phyloP scores from a whole-genome alignment of 192 early-diverging fungal genomes.

The Coemansia asiatica region DNA sequence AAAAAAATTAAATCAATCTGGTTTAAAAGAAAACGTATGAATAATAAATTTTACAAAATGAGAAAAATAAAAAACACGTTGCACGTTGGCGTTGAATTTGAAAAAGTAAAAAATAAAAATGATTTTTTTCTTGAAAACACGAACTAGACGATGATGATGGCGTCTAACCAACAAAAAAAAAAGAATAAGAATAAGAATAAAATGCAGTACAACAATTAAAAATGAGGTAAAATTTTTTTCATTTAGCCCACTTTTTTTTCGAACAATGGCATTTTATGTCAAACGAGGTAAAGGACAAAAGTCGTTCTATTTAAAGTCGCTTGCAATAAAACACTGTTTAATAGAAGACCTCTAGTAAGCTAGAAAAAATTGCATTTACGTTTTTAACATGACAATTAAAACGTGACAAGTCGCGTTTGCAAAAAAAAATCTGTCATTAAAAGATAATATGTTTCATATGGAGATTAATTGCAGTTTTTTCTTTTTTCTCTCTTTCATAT shows the following conservation, averaged over 20 bases:
- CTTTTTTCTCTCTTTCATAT: no score
- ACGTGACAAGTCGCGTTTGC: no score
- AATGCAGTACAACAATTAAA: not conserved
- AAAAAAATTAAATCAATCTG: not conserved
- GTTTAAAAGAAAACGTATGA: not conserved
- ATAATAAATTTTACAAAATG: conserved; percentile 7
- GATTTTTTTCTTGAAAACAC: not conserved
- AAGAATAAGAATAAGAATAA: no score
- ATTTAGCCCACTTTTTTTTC: not conserved
- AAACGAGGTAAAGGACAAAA: not conserved
- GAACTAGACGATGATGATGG: no score
- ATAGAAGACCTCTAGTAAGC: no score
- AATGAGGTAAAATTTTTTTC: not conserved
- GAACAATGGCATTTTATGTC: not conserved
- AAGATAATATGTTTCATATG: no score
- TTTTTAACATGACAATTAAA: no score
- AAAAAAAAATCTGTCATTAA: no score
- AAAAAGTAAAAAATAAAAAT: not conserved
- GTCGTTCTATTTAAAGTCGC: no score
- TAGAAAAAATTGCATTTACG: no score
- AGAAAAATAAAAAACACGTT: not conserved
- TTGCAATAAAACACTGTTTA: no score
- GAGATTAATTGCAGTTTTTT: no score
- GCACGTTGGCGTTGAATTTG: not conserved
- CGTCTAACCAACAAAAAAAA: not conserved